phyloP scores from a whole-genome alignment of 139 green algal genomes.

The Haematococcus sp. region DNA sequence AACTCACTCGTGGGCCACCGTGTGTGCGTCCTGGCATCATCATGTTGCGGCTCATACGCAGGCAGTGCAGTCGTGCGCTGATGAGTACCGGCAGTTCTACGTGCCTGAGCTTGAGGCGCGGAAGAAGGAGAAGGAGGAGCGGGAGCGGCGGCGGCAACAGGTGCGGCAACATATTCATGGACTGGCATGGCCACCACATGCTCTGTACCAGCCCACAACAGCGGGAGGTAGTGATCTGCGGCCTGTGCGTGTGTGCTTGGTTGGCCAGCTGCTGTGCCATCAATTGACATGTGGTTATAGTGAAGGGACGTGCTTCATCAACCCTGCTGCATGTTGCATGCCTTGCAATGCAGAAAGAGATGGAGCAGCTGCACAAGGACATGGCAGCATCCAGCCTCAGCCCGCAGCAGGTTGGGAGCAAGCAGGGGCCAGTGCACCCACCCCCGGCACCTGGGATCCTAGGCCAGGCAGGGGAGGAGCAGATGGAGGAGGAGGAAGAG shows the following conservation, averaged over 20 bases:
- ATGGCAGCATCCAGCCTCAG: slow-evolving; percentile 15
- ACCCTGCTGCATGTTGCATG: neutral
- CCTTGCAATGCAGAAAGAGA: slow-evolving; percentile 26
- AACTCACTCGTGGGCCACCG: too few relatives aligned
- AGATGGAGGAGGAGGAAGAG: slow-evolving; percentile 17
- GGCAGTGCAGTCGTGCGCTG: slow-evolving; percentile 43
- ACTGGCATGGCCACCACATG: too few relatives aligned
- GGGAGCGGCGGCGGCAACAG: slow-evolving; percentile 47
- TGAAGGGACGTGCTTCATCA: neutral
- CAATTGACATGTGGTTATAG: neutral
- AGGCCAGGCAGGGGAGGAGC: neutral
- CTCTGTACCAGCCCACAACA: neutral
- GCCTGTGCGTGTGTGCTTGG: too few relatives aligned
- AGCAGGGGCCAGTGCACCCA: neutral
- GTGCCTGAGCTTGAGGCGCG: slow-evolving; percentile 55
- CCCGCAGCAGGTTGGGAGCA: too few relatives aligned
- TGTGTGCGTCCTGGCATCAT: neutral
- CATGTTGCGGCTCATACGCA: slow-evolving; percentile 8
- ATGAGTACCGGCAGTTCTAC: slow-evolving; percentile 80
- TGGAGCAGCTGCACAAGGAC: slow-evolving; percentile 59
- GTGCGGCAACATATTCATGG: neutral
- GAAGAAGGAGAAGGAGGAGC: slow-evolving; percentile 28
- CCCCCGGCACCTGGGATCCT: neutral
- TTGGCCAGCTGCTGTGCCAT: too few relatives aligned
- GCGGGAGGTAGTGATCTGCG: neutral